Base-by-base conservation (phyloP, 1,139 yeast species). In the Meyerozyma smithsonii region DNA sequence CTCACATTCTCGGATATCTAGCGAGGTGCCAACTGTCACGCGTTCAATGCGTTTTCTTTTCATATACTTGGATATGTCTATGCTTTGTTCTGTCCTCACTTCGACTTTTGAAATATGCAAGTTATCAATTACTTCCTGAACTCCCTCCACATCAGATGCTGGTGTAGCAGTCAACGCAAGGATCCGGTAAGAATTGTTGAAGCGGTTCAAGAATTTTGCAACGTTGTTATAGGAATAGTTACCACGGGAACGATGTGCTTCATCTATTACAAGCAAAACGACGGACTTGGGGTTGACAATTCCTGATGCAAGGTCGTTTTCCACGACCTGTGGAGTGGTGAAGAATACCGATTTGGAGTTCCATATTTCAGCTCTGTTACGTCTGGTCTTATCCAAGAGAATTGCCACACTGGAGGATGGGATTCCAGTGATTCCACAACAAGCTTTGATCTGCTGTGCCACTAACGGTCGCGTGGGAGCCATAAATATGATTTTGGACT, bases 381-480 rank as follows among this genome's bases (percentile, higher is more conserved):
- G 72, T 38, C 80, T 71, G 1, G 79, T 64, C 50, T 81, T 80
- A 48, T 94, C 97, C 36, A 92, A 64, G 42, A 94, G 64, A 37
- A 89, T 86, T 1, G 96, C 95, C 2, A 92, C 85, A 40, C 83
- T 83, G 15, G 72, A 63, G 37, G 81, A 67, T 0, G 95, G 84
- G 18, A 90, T 78, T 1, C 97, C 97, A 0, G 96, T 84, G 20
- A 87, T 82, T 8, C 89, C 84, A 43, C 90, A 73, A 54, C 97
- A 92, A 1, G 97, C 97, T 53, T 85, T 86, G 49, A 92, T 85
- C 59, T 94, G 98, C 61, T 94, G 99, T 0, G 96, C 92, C n/a
- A 94, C 98, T 43, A 94, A 70, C 0, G 99, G 99, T 49, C 89
- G 72, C 0, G 99, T 94, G 0, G 99, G 99, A 0, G 99, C 98